Conservation (phyloP, 345 rosid genomes). For the Citrus inodora region DNA sequence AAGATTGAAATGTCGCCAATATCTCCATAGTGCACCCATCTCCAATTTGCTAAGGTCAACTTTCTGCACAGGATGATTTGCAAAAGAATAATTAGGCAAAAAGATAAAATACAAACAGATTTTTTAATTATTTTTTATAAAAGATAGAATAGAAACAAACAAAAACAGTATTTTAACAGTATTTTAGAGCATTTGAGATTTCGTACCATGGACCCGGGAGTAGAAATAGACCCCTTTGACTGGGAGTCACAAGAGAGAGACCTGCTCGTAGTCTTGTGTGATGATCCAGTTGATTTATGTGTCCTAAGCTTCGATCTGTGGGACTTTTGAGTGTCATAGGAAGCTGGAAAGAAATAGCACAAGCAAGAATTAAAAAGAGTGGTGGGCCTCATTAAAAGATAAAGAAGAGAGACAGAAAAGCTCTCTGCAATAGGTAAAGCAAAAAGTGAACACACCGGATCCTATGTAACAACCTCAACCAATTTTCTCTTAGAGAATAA, state of each 20-base stretch:
- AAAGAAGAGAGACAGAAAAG: conserved; percentile 34
- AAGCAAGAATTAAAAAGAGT: conserved; percentile 23
- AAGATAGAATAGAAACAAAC: not conserved
- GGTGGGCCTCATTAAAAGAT: conserved; percentile 43
- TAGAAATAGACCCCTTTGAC: conserved; percentile 57
- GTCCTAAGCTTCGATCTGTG: conserved; percentile 74
- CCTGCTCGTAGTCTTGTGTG: conserved; percentile 67
- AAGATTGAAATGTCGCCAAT: conserved; percentile 87
- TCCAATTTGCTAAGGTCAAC: conserved; percentile 92
- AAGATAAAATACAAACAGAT: not conserved
- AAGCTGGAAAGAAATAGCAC: conserved; percentile 48
- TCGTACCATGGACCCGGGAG: conserved; percentile 56
- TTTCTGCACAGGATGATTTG: conserved; percentile 40
- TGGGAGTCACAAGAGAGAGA: conserved; percentile 84
- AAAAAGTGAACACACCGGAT: conserved; percentile 56
- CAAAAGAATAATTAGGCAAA: not conserved
- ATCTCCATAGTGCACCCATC: conserved; percentile 82
- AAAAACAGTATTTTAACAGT: not conserved
- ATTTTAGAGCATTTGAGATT: not conserved
- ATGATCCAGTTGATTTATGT: conserved; percentile 66
- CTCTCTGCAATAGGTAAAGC: conserved; percentile 53
- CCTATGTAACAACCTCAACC: conserved; percentile 52
- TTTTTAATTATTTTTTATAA: not conserved
- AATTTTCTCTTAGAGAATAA: conserved; percentile 16
- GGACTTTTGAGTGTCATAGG: conserved; percentile 78